Evolutionary conservation across 331 rosid genomes (phyloP), one percentile per base, ranked within the genome.

Genomic region (Ulmus americana): DNA sequence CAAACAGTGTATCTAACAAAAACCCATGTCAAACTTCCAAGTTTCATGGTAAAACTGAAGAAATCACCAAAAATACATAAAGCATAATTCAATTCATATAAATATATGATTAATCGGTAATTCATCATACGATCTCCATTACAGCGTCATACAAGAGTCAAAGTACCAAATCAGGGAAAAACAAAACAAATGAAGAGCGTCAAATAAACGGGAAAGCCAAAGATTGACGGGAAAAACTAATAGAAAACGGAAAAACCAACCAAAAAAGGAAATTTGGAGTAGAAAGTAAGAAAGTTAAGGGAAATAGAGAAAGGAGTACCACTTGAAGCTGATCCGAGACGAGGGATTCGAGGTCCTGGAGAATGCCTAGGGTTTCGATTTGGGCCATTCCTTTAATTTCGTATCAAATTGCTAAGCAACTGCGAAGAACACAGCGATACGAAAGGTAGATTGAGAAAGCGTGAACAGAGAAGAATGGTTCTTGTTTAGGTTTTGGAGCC

Each of bases 251-350:
- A 13, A 2, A 2, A 8, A n/a, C 13, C 20, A 59, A 39, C 16
- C 0, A 10, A 15, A 64, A 9, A 1, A 15, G 12, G 1, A 41
- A 65, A 49, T 0, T 5, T 18, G 16, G 45, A 22, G 45, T 28
- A 6, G 42, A 63, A 1, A n/a, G 5, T 7, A 65, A 45, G 11
- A 65, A 42, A 48, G 71, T 16, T 35, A 14, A 18, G 42, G 59
- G 49, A 40, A 47, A 51, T 18, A 64, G 65, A 75, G 61, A 46
- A 52, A 52, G 44, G 7, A 35, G 55, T 79, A 88, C 96, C 97
- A 91, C 94, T 91, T 83, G 96, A 74, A 91, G 97, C 56, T 84
- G 77, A 76, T 86, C 95, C 64, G 90, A 82, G 76, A 86, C 73
- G 55, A 91, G 95, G 67, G 92, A 68, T 76, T 91, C 78, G 55